These are phyloP conservation scores for Canariomyces notabilis DNA, from an alignment of 2,329 filamentous ascomycete species.

Conservation along the genomic window DNA sequence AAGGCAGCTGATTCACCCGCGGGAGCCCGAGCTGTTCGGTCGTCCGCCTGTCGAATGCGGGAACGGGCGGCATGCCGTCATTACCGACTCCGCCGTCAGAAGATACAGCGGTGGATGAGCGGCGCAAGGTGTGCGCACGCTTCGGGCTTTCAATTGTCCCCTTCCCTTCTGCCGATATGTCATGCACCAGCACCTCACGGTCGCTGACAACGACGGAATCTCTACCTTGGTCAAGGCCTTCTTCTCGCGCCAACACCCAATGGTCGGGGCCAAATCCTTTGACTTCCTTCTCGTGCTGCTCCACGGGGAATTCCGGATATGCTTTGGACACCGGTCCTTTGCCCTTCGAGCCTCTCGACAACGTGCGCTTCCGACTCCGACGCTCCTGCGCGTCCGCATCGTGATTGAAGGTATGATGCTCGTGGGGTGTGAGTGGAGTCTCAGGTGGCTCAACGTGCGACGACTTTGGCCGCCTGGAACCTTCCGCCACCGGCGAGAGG, in stretches of 20 bases:
- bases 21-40: constrained; percentile 65
- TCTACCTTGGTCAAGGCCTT: constrained; percentile 57
- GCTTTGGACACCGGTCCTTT: constrained; percentile 36
- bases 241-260: constrained; percentile 61
- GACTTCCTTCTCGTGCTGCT: constrained; percentile 67
- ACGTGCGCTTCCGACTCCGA: constrained; percentile 39
- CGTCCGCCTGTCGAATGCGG: constrained; percentile 52
- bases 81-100: constrained; percentile 36
- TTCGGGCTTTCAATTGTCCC: constrained; percentile 52
- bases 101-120: constrained; percentile 29
- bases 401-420: constrained; percentile 62
- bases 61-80: constrained; percentile 54
- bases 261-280: constrained; percentile 72
- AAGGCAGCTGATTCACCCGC: constrained; percentile 63
- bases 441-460: constrained; percentile 8
- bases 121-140: constrained; percentile 26
- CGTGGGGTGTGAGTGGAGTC: constrained; percentile 6
- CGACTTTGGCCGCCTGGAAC: constrained; percentile 14
- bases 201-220: constrained; percentile 66
- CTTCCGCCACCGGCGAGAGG: constrained; percentile 17
- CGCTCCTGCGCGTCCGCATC: constrained; percentile 59
- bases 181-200: constrained; percentile 66
- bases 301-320: constrained; percentile 53
- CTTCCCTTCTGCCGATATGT: constrained; percentile 59
- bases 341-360: constrained; percentile 15